Evolutionary conservation across 257 asterid genomes (phyloP).

Genomic region (Solanum raphanifolium): DNA sequence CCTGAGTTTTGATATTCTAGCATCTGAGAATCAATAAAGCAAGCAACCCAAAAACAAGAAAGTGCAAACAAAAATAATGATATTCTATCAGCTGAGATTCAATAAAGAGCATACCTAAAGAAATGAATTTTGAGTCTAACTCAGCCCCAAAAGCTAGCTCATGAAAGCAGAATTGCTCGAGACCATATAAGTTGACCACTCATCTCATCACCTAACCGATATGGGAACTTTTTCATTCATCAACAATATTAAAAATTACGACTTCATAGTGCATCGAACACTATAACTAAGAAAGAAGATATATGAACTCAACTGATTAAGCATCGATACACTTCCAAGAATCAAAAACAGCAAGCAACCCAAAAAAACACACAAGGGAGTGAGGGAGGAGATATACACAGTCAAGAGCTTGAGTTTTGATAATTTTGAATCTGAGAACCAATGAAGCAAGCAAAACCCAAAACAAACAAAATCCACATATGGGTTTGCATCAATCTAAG

Average conservation of each 20-base stretch:
- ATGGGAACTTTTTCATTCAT: background rate
- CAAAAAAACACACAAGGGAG: background rate
- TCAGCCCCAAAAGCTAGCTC: background rate
- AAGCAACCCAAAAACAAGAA: background rate
- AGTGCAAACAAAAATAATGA: too few relatives aligned
- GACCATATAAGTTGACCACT: background rate
- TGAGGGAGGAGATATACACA: background rate
- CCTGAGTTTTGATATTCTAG: too few relatives aligned
- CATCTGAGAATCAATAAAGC: background rate
- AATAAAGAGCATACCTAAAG: background rate
- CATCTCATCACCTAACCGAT: background rate
- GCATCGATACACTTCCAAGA: background rate
- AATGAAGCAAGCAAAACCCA: background rate
- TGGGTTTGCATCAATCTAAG: background rate
- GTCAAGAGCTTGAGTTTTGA: background rate
- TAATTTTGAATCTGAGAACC: background rate
- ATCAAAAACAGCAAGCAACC: background rate
- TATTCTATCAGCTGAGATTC: background rate
- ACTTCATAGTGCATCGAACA: background rate
- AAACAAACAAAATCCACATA: background rate
- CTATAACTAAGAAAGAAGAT: background rate
- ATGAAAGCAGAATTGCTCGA: background rate
- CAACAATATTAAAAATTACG: background rate
- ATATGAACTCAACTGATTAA: background rate
- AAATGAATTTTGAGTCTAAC: background rate